Evolutionary conservation across 257 asterid genomes (phyloP).

Genomic region (Fraxinus excelsior): DNA sequence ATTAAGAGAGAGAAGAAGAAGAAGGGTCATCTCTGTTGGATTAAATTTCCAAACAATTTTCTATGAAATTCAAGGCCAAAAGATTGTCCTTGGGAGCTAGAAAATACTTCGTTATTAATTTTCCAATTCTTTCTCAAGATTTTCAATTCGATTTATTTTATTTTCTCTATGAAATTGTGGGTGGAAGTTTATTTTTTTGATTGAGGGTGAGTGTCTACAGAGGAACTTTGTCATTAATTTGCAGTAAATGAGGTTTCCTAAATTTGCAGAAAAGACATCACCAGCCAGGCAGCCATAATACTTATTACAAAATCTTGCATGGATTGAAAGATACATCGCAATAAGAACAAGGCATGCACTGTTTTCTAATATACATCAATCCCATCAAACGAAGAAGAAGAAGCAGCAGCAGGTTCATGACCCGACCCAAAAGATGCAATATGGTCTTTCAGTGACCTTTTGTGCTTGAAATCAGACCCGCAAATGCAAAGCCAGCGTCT

Average conservation of each 20-base stretch:
- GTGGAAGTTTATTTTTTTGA: too few relatives aligned
- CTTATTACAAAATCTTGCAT: background rate
- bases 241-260: background rate
- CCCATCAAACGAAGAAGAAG: constrained; percentile 38
- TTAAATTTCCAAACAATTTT: too few relatives aligned
- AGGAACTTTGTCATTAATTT: too few relatives aligned
- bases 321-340: background rate
- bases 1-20: too few relatives aligned
- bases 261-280: background rate
- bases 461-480: constrained; percentile 83
- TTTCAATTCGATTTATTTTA: too few relatives aligned
- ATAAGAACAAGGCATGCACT: background rate
- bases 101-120: too few relatives aligned
- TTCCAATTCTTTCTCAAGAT: too few relatives aligned
- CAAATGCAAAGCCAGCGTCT: constrained; percentile 73
- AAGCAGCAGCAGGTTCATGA: constrained; percentile 40
- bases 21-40: too few relatives aligned
- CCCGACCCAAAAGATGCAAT: constrained; percentile 60
- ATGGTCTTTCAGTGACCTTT: constrained; percentile 80
- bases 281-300: background rate
- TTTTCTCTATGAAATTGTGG: too few relatives aligned
- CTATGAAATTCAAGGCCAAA: too few relatives aligned
- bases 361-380: background rate
- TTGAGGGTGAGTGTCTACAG: too few relatives aligned
- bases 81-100: too few relatives aligned